Evolutionary conservation across 768 basidiomycete genomes (phyloP).

Genomic region (Daedaleopsis sinensis): DNA sequence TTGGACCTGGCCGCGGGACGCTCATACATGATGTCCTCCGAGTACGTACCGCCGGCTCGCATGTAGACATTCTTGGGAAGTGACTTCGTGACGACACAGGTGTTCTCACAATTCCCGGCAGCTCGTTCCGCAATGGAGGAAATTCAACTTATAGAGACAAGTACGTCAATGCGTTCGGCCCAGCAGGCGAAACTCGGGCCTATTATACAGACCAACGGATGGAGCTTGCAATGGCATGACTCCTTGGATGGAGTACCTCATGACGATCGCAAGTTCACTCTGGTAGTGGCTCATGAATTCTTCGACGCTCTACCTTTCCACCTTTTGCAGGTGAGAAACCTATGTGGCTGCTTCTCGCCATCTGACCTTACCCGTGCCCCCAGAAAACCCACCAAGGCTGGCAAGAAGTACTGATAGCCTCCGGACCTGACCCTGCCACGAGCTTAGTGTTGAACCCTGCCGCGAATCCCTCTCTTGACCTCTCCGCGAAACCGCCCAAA

Average conservation of each 20-base stretch:
- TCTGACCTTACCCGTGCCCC: background rate
- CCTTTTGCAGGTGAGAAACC: constrained; percentile 68
- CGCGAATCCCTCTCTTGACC: constrained; percentile 19
- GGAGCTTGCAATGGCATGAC: constrained; percentile 70
- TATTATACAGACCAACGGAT: constrained; percentile 32
- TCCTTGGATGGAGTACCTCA: constrained; percentile 66
- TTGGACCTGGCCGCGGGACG: constrained; percentile 94
- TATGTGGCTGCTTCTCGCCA: background rate
- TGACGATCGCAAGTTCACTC: constrained; percentile 62
- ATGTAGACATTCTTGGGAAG: background rate
- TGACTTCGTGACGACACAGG: constrained; percentile 37
- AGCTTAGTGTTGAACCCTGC: constrained; percentile 30
- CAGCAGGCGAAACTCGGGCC: constrained; percentile 57
- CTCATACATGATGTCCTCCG: constrained; percentile 88
- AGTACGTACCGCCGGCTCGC: constrained; percentile 46
- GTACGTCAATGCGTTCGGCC: constrained; percentile 60
- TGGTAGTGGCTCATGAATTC: constrained; percentile 95
- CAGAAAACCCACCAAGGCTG: constrained; percentile 82
- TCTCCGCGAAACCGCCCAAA: constrained; percentile 14
- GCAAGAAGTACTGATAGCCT: constrained; percentile 80
- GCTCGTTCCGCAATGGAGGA: constrained; percentile 38
- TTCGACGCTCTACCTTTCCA: constrained; percentile 97
- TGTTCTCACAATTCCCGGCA: constrained; percentile 51
- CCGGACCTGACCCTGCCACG: constrained; percentile 42
- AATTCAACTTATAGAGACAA: constrained; percentile 85